Evolutionary conservation across 2,329 filamentous ascomycete species (phyloP).

Genomic region (Ophiocordyceps polyrhachis-furcata): DNA sequence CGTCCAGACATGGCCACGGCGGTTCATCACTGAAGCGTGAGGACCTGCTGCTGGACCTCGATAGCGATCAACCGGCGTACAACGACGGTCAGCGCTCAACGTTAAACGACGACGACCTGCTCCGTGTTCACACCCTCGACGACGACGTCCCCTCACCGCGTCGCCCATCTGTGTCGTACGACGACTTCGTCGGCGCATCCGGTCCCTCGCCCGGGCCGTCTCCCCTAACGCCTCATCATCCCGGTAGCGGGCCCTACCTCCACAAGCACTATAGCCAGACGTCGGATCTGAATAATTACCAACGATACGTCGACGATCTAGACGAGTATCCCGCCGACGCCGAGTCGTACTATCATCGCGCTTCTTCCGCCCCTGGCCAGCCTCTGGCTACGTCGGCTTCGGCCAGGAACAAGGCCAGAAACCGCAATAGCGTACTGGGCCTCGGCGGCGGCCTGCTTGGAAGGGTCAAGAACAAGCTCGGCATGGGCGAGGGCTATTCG

Average conservation of each 20-base stretch:
- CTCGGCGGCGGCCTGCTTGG: constrained; percentile 78
- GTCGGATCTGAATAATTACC: constrained; percentile 72
- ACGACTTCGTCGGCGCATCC: constrained; percentile 68
- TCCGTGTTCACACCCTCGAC: constrained; percentile 32
- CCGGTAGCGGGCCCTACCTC: constrained; percentile 20
- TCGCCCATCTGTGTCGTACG: constrained; percentile 80
- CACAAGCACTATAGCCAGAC: constrained; percentile 49
- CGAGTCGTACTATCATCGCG: constrained; percentile 64
- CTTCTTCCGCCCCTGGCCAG: constrained; percentile 33
- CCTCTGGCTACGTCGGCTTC: constrained; percentile 16
- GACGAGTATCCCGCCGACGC: constrained; percentile 68
- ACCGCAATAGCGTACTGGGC: constrained; percentile 75
- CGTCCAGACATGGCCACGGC: constrained; percentile 27
- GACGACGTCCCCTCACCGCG: constrained; percentile 65
- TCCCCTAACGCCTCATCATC: constrained; percentile 8
- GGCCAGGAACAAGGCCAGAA: constrained; percentile 36
- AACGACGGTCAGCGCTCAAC: constrained; percentile 57
- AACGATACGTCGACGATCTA: constrained; percentile 73
- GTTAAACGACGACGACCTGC: constrained; percentile 48
- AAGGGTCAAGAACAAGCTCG: constrained; percentile 73
- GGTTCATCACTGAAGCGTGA: constrained; percentile 28
- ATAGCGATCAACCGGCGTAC: constrained; percentile 54
- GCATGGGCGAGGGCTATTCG: constrained; percentile 76
- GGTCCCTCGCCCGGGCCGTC: constrained; percentile 23
- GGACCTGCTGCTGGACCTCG: constrained; percentile 56